These are phyloP conservation scores for Fusarium sp. DNA, from an alignment of 2,329 filamentous ascomycete genomes.

Conservation along the genomic window DNA sequence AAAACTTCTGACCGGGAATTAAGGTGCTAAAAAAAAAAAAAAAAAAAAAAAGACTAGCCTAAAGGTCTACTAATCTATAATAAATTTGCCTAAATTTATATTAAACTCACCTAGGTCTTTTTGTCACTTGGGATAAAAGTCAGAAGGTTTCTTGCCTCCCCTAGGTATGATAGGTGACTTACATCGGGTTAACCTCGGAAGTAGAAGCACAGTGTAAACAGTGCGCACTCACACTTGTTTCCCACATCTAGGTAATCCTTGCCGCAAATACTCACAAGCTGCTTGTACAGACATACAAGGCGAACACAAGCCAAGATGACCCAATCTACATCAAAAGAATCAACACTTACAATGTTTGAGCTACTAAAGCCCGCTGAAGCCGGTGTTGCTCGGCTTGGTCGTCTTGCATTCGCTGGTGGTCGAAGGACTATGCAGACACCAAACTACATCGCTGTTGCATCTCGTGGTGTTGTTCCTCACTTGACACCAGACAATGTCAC, in stretches of 20 bases:
- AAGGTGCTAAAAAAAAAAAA: no score
- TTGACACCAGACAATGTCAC: conserved; percentile 85
- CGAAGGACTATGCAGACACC: conserved; percentile 82
- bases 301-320: conserved; percentile 46
- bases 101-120: background rate
- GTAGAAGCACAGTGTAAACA: background rate
- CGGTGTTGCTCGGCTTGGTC: conserved; percentile 72
- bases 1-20: background rate
- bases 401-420: conserved; percentile 69
- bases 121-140: no score
- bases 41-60: background rate
- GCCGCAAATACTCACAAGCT: conserved; percentile 33
- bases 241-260: conserved; percentile 27
- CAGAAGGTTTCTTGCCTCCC: no score
- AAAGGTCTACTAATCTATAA: background rate
- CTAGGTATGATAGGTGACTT: background rate
- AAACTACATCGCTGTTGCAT: conserved; percentile 82
- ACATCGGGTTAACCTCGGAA: conserved; percentile 36
- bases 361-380: conserved; percentile 59
- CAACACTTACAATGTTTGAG: conserved; percentile 55
- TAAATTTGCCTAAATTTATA: background rate
- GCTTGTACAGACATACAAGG: background rate
- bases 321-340: conserved; percentile 33
- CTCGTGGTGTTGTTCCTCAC: conserved; percentile 87
- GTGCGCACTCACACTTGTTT: conserved; percentile 10